A percentile compares a stretch with the other conserved stretches of the same genome.
phyloP scores from a whole-genome alignment of 2,329 filamentous ascomycete species.

The Fusarium praegraminearum region DNA sequence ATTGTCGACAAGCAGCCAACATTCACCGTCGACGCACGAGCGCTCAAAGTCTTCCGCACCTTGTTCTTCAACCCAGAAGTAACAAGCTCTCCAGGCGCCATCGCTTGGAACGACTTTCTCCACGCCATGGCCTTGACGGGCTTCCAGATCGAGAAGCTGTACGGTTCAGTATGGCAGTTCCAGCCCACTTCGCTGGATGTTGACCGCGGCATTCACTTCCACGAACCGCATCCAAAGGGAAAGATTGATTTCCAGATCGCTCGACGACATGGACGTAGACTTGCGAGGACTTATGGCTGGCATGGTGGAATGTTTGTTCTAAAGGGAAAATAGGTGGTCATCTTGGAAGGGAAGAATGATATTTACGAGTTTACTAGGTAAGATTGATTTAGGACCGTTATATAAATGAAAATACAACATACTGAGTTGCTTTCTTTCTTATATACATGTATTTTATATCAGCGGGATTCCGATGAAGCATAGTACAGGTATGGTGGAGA shows the following conservation, averaged over 20 bases:
- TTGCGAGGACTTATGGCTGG: constrained; percentile 7
- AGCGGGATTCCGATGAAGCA: too few relatives aligned
- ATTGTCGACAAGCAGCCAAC: neutral
- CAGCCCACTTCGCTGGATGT: neutral
- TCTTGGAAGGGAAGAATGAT: too few relatives aligned
- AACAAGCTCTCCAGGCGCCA: neutral
- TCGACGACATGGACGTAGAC: constrained; percentile 1
- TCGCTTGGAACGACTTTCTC: neutral
- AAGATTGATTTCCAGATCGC: constrained; percentile 5
- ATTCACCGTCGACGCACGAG: neutral
- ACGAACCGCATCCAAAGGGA: neutral
- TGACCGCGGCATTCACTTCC: constrained; percentile 5
- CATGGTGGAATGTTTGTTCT: constrained; percentile 6
- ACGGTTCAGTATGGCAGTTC: constrained; percentile 14
- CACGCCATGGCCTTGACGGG: neutral
- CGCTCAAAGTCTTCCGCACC: neutral
- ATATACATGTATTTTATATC: too few relatives aligned
- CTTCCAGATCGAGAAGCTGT: neutral
- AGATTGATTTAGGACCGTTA: too few relatives aligned
- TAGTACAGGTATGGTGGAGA: too few relatives aligned
- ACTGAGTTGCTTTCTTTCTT: too few relatives aligned
- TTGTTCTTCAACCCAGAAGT: constrained; percentile 12
- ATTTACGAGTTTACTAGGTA: too few relatives aligned
- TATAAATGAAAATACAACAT: too few relatives aligned
- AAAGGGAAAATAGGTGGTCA: neutral